Base-by-base conservation (phyloP, 2,329 filamentous ascomycete species). In the Cladorrhinum sp. region DNA sequence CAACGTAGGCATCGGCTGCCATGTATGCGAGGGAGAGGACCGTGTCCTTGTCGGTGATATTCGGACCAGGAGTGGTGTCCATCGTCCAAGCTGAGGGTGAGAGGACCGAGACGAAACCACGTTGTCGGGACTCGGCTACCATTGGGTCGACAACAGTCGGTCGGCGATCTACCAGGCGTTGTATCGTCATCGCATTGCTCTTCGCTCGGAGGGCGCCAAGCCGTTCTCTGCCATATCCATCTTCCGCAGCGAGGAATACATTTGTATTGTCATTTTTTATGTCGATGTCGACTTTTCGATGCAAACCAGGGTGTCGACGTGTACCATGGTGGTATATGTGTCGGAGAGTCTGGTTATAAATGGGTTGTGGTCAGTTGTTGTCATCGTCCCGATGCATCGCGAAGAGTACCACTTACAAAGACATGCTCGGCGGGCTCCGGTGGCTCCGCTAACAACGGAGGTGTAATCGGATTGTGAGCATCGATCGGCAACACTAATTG, bases 281-380 rank as follows among this genome's bases (percentile, higher is more conserved):
- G 48, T 72, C 63, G 29, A 97, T 79, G 73, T 98, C 92, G 63
- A 89, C 81, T 67, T 85, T 87, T 61, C 88, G 83, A 74, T 97
- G 91, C 16, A 97, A 83, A 4, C 81, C 76, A 2, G 93, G 93
- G 67, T 96, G 85, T 67, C 83, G 78, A 73, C 93, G 84, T 45
- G 91, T 90, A 61, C 93, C 93, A 76, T 96, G 93, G 73, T 97
- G 93, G 76, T 91, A 95, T 70, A 98, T 88, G 75, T 99, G 93
- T 69, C 92, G 88, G 59, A 99, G 84, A 6, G 82, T 86, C 78
- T 82, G 73, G 9, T 16, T 23, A 9, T 29, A 36, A 54, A 32
- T 13, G 23, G 25, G n/a, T n/a, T n/a, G n/a, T 13, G 50, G 65
- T 60, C 20, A 49, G 66, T 63, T 20, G 12, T 20, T 41, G 41